Evolutionary conservation across 495 filamentous ascomycete species (phyloP).

Genomic region (Physcia stellaris): DNA sequence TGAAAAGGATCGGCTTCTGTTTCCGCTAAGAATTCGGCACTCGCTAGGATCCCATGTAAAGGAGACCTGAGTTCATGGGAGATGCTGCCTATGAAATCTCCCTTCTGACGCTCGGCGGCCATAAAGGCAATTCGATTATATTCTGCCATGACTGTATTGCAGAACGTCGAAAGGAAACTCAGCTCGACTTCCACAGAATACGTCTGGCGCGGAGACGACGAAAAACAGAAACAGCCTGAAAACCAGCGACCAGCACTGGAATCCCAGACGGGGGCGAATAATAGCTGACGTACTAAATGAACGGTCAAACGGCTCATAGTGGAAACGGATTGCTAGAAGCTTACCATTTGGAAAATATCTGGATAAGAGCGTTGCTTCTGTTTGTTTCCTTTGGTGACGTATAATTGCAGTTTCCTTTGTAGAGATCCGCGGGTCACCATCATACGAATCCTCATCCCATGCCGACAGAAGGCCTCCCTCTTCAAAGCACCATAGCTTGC

Average conservation of each 20-base stretch:
- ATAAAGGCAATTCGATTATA: constrained; percentile 24
- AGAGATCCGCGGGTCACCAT: constrained; percentile 2
- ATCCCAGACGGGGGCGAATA: constrained; percentile 48
- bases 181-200: constrained; percentile 35
- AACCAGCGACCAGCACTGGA: constrained; percentile 56
- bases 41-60: constrained; percentile 61
- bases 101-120: constrained; percentile 36
- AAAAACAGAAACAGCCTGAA: constrained; percentile 54
- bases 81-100: constrained; percentile 59
- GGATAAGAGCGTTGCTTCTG: constrained; percentile 30
- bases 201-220: constrained; percentile 15
- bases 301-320: constrained; percentile 1
- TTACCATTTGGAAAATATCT: constrained; percentile 27
- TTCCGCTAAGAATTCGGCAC: constrained; percentile 49
- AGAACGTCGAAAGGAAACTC: constrained; percentile 43
- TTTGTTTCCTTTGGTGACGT: constrained; percentile 24
- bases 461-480: constrained; percentile 24
- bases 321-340: not conserved
- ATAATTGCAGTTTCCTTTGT: constrained; percentile 18
- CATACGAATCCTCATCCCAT: constrained; percentile 12
- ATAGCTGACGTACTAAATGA: constrained; percentile 11
- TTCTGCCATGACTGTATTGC: constrained; percentile 53
- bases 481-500: constrained; percentile 45
- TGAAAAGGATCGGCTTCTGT: constrained; percentile 39
- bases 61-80: constrained; percentile 70